Evolutionary conservation across 495 filamentous ascomycete genomes (phyloP).

Genomic region (Lasiosphaeria miniovina): DNA sequence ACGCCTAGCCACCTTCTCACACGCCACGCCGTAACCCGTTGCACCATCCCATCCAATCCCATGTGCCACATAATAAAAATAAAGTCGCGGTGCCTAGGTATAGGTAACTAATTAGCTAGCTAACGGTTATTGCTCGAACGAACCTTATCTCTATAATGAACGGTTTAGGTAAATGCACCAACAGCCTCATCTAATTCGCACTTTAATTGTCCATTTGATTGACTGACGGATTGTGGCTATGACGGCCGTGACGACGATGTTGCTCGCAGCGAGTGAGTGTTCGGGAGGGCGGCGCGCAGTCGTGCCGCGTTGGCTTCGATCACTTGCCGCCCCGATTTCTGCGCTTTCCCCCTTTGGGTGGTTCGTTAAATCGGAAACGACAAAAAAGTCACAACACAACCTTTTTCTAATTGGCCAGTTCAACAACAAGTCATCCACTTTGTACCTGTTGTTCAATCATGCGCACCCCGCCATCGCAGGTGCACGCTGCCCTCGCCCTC

Average conservation of each 20-base stretch:
- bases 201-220: too few species aligned
- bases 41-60: too few species aligned
- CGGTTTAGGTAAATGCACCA: too few species aligned
- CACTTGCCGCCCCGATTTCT: constrained; percentile 27
- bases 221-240: background rate
- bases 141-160: too few species aligned
- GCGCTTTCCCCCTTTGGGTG: constrained; percentile 33
- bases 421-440: constrained; percentile 35
- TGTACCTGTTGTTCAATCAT: constrained; percentile 40
- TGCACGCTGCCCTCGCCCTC: constrained; percentile 24
- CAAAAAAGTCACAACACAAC: constrained; percentile 23
- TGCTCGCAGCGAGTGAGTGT: background rate
- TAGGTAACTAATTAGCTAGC: too few species aligned
- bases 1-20: too few species aligned
- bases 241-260: background rate
- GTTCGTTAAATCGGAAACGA: constrained; percentile 26
- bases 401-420: constrained; percentile 46
- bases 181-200: too few species aligned
- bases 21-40: too few species aligned
- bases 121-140: too few species aligned
- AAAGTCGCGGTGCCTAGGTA: too few species aligned
- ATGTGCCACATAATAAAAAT: too few species aligned
- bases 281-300: background rate
- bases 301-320: constrained; percentile 24
- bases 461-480: constrained; percentile 31